Percentiles rank a stretch among this genome's conserved stretches.
Conservation (phyloP, 2,329 filamentous ascomycete genomes). For the Lithohypha guttulata region DNA sequence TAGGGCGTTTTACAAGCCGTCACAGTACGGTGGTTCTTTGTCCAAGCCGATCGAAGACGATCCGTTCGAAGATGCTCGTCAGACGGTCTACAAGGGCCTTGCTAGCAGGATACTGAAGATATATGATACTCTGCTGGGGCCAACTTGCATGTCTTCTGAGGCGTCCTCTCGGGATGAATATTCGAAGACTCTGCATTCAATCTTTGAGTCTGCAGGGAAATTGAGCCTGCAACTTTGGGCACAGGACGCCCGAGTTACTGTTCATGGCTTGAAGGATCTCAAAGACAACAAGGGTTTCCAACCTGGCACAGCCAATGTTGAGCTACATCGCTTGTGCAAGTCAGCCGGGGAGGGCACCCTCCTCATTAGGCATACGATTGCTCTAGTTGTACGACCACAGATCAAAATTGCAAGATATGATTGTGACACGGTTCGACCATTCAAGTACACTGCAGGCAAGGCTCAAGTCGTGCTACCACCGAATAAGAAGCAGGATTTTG, state of each 20-base stretch:
- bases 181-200: neutral
- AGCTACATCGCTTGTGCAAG: too few species aligned
- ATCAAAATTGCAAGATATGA: too few species aligned
- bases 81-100: neutral
- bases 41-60: neutral
- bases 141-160: neutral
- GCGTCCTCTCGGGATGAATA: too few species aligned
- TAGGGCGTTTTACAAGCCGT: neutral
- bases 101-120: neutral
- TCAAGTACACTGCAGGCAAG: too few species aligned
- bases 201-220: neutral
- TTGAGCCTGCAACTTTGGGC: conserved; percentile 3
- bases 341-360: too few species aligned
- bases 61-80: neutral
- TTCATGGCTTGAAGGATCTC: neutral
- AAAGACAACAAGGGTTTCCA: neutral
- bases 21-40: neutral
- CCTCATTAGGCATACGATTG: too few species aligned
- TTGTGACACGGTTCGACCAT: too few species aligned
- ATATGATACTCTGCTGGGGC: neutral
- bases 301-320: too few species aligned
- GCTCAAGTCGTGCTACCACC: too few species aligned
- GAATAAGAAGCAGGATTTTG: too few species aligned
- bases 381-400: too few species aligned
- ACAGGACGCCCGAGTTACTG: neutral